Percentiles rank a stretch among this genome's conserved stretches.
These are phyloP conservation scores for Eutrema heterophyllum DNA, from an alignment of 345 rosid species.

Conservation along the genomic window DNA sequence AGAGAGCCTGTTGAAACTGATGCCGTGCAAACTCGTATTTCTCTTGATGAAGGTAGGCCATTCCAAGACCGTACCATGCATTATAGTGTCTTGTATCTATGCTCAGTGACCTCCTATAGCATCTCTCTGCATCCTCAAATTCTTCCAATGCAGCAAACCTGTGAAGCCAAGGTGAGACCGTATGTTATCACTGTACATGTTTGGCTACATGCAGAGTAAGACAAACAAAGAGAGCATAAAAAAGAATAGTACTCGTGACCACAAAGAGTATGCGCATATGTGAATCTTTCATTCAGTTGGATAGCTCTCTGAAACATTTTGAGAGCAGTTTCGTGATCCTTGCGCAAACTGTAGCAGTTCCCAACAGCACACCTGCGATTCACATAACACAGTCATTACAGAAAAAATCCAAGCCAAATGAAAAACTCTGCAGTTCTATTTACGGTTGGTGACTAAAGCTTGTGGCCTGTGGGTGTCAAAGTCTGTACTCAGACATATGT, in stretches of 20 bases:
- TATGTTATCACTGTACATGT: neutral
- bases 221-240: neutral
- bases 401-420: neutral
- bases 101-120: conserved; percentile 70
- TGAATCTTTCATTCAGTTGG: conserved; percentile 73
- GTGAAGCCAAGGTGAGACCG: conserved; percentile 7
- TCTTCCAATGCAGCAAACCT: conserved; percentile 79
- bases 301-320: conserved; percentile 83
- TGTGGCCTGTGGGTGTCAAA: neutral
- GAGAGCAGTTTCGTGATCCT: conserved; percentile 88
- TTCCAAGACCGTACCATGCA: conserved; percentile 94
- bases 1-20: conserved; percentile 77
- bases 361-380: conserved; percentile 88
- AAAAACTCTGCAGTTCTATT: neutral
- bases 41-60: conserved; percentile 79
- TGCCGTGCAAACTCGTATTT: conserved; percentile 81
- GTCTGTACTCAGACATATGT: neutral
- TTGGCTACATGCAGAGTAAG: conserved; percentile 3
- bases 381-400: conserved; percentile 10
- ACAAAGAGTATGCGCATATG: conserved; percentile 88
- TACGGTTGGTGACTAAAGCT: neutral
- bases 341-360: conserved; percentile 82
- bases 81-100: conserved; percentile 82
- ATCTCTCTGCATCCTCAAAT: conserved; percentile 68
- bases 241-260: conserved; percentile 79